phyloP scores from a whole-genome alignment of 306 rosid species.

The Sicyos baderoa region DNA sequence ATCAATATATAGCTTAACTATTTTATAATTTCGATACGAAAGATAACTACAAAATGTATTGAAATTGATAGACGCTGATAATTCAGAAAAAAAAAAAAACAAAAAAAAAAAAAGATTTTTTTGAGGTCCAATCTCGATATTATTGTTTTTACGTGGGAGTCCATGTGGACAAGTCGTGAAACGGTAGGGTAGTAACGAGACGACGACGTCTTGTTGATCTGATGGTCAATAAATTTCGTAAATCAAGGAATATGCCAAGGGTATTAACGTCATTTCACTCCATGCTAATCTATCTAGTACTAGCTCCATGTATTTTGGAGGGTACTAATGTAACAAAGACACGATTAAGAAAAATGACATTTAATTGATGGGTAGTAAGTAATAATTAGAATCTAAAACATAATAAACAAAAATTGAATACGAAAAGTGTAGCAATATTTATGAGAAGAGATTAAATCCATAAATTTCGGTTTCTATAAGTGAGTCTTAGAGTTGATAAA shows the following conservation, averaged over 20 bases:
- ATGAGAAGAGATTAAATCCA: too few relatives aligned
- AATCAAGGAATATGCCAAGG: background rate
- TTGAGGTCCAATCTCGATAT: background rate
- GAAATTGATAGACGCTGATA: background rate
- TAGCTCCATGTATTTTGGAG: background rate
- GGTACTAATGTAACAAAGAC: background rate
- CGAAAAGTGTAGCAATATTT: background rate
- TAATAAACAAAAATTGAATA: background rate
- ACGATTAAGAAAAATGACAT: background rate
- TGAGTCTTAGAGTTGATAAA: background rate
- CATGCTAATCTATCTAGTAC: too few relatives aligned
- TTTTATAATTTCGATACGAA: too few relatives aligned
- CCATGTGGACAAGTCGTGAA: slow-evolving; percentile 1
- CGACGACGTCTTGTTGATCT: background rate
- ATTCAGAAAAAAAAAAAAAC: background rate
- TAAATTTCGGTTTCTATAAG: too few relatives aligned
- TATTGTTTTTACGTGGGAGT: background rate
- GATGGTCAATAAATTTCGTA: background rate
- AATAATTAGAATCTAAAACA: background rate
- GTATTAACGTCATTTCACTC: background rate
- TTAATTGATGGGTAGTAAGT: background rate
- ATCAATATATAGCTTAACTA: too few relatives aligned
- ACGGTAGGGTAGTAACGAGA: background rate
- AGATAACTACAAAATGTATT: background rate
- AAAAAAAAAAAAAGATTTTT: background rate